phyloP scores from a whole-genome alignment of 176 grass and related monocot species.

The Otatea glauca region DNA sequence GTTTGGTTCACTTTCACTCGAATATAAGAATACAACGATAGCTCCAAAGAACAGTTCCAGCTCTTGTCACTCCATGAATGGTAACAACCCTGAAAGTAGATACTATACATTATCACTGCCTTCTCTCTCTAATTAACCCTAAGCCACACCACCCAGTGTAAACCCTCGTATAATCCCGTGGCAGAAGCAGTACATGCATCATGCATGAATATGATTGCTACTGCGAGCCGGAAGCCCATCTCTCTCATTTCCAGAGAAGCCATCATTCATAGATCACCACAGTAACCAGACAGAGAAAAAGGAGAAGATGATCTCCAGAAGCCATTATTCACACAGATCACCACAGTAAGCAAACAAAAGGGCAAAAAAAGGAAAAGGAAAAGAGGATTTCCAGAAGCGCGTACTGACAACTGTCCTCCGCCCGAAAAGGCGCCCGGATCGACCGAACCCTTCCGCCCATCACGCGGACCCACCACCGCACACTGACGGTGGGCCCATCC shows the following conservation, averaged over 20 bases:
- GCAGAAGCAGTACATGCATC: not conserved
- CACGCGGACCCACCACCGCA: not conserved
- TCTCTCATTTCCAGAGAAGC: not conserved
- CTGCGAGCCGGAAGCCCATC: not conserved
- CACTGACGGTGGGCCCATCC: not conserved
- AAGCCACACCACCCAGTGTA: not conserved
- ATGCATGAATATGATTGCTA: too few relatives aligned
- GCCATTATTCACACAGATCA: not conserved
- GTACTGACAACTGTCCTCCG: conserved; percentile 20
- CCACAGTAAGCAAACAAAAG: not conserved
- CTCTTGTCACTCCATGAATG: too few relatives aligned
- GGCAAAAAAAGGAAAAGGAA: not conserved
- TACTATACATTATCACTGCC: too few relatives aligned
- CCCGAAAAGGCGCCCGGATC: conserved; percentile 33
- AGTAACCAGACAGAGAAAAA: not conserved
- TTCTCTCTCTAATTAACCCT: not conserved
- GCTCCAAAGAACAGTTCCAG: too few relatives aligned
- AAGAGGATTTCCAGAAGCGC: conserved; percentile 34
- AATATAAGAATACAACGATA: too few relatives aligned
- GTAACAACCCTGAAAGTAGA: too few relatives aligned
- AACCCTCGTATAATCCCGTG: not conserved
- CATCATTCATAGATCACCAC: not conserved
- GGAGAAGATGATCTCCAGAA: conserved; percentile 12
- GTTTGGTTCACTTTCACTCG: too few relatives aligned
- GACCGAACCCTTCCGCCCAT: not conserved